Percentiles rank a stretch among this genome's conserved stretches.
These are phyloP conservation scores for Auriscalpium vulgare DNA, from an alignment of 768 basidiomycete species.

Conservation along the genomic window DNA sequence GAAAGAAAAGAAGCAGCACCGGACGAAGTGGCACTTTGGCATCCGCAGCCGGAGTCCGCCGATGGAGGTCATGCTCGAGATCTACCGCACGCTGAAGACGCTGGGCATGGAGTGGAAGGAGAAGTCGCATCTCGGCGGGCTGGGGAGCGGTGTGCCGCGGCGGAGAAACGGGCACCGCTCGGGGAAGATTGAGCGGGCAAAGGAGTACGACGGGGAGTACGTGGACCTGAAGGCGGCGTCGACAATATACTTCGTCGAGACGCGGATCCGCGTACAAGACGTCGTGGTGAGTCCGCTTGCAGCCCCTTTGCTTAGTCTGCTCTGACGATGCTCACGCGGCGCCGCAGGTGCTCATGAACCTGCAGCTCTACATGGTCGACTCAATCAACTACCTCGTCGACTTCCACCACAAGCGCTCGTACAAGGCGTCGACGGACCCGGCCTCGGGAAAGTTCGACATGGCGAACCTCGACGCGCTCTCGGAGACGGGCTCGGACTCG, in stretches of 20 bases:
- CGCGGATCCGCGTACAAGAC: conserved; percentile 80
- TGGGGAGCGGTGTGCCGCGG: conserved; percentile 40
- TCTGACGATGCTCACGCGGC: neutral
- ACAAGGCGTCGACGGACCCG: conserved; percentile 61
- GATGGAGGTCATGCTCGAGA: conserved; percentile 99
- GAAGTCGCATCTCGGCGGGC: conserved; percentile 70
- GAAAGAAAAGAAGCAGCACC: conserved; percentile 63
- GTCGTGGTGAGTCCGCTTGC: conserved; percentile 62
- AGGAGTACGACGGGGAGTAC: conserved; percentile 49
- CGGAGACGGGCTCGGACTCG: conserved; percentile 49
- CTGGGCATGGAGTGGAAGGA: conserved; percentile 98
- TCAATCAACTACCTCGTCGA: conserved; percentile 95
- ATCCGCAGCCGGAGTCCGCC: conserved; percentile 91
- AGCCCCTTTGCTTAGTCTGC: neutral
- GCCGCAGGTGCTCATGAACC: conserved; percentile 85
- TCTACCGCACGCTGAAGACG: conserved; percentile 84
- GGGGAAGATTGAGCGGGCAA: conserved; percentile 51
- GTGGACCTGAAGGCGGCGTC: conserved; percentile 61
- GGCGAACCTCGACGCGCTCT: conserved; percentile 39
- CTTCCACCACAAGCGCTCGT: conserved; percentile 96
- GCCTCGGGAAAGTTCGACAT: conserved; percentile 70
- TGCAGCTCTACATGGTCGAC: conserved; percentile 96
- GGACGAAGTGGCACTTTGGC: conserved; percentile 96
- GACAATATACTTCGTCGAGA: conserved; percentile 89
- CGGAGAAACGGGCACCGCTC: conserved; percentile 22